phyloP scores from a whole-genome alignment of 805 yeast species.

The Sugiyamaella lignohabitans region DNA sequence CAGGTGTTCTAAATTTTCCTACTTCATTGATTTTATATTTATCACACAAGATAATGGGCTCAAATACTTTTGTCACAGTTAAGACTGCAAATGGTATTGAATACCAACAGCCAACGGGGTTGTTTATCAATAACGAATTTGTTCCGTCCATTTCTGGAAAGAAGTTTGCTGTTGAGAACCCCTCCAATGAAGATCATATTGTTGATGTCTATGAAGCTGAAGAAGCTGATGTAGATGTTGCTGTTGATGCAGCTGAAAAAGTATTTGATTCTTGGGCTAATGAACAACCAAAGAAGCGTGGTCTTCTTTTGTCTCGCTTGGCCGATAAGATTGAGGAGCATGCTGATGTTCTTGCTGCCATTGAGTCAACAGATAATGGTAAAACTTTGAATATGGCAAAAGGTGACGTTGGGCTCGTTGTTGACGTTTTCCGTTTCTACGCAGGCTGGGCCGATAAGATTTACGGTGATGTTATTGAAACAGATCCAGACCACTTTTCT shows the following conservation, averaged over 20 bases:
- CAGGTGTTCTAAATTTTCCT: no score
- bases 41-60: conserved; percentile 1
- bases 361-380: conserved; percentile 90
- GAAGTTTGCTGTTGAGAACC: conserved; percentile 45
- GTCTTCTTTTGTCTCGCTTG: conserved; percentile 54
- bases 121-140: conserved; percentile 83
- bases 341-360: conserved; percentile 65
- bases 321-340: conserved; percentile 75
- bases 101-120: conserved; percentile 78
- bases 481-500: conserved; percentile 56
- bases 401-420: conserved; percentile 52
- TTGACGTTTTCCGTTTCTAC: conserved; percentile 53
- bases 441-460: conserved; percentile 76
- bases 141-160: conserved; percentile 49
- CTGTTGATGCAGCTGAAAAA: conserved; percentile 72
- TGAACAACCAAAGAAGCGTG: conserved; percentile 62
- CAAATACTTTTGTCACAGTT: conserved; percentile 29
- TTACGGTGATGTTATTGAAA: conserved; percentile 55
- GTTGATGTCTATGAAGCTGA: conserved; percentile 65
- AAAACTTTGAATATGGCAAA: conserved; percentile 46
- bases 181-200: conserved; percentile 47
- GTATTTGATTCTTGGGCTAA: conserved; percentile 76
- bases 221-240: conserved; percentile 68
- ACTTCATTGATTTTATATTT: no score
- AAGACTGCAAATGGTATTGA: conserved; percentile 58